Evolutionary conservation across 805 yeast species (phyloP).

Genomic region (Grigorovia humatica): DNA sequence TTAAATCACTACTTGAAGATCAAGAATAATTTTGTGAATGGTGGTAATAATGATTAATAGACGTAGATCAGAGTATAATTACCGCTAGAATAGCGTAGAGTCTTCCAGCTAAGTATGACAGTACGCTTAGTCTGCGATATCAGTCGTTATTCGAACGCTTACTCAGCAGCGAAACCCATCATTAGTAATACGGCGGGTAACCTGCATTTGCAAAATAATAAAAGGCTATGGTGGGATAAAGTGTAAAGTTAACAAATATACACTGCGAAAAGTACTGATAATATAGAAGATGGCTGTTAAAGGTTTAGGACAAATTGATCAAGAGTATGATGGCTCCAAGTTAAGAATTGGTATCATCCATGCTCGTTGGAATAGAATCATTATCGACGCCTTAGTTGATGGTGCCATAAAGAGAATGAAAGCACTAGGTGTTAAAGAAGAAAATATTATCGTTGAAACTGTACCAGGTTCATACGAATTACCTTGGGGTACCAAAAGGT

Average conservation of each 20-base stretch:
- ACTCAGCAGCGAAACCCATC: not conserved
- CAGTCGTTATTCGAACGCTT: not conserved
- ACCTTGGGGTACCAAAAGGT: conserved; percentile 65
- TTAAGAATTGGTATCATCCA: conserved; percentile 79
- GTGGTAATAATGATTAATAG: not conserved
- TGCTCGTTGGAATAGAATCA: conserved; percentile 85
- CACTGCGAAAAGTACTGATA: not conserved
- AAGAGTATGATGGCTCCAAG: conserved; percentile 54
- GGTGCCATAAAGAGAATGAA: conserved; percentile 60
- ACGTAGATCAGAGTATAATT: not conserved
- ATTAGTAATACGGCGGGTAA: not conserved
- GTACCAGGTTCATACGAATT: conserved; percentile 95
- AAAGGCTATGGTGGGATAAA: not conserved
- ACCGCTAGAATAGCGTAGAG: too few relatives aligned
- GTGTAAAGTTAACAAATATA: not conserved
- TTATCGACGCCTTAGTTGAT: conserved; percentile 67
- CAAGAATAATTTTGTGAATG: conserved; percentile 62
- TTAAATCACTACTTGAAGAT: conserved; percentile 69
- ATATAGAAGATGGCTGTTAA: conserved; percentile 51
- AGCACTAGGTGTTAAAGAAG: conserved; percentile 60
- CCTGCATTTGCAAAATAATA: not conserved
- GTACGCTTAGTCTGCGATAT: too few relatives aligned
- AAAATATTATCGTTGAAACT: conserved; percentile 68
- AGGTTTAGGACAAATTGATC: conserved; percentile 70
- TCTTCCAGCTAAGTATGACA: too few relatives aligned